phyloP scores from a whole-genome alignment of 2,329 filamentous ascomycete species.

The Plenodomus lindquistii region DNA sequence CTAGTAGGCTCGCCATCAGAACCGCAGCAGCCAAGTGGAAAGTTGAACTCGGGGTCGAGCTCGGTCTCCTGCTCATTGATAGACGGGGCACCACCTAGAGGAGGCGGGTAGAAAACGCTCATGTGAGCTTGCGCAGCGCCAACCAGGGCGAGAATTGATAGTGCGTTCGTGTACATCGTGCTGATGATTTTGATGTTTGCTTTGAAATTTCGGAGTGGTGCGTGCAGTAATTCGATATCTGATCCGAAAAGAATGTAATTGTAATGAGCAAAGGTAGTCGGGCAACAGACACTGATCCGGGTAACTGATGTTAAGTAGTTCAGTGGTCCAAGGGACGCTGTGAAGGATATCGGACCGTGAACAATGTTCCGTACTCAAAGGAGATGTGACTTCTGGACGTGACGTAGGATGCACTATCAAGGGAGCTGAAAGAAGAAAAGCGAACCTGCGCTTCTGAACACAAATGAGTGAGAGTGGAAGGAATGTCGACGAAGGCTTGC shows the following conservation, averaged over 20 bases:
- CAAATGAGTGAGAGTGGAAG: conserved; percentile 35
- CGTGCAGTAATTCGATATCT: background rate
- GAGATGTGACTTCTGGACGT: conserved; percentile 1
- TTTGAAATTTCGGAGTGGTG: background rate
- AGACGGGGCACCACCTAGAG: conserved; percentile 51
- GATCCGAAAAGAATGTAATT: conserved; percentile 11
- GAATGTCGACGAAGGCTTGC: conserved; percentile 38
- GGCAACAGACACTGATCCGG: conserved; percentile 13
- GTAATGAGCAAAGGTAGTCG: conserved; percentile 6
- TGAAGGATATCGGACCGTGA: conserved; percentile 11
- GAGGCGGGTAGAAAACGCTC: conserved; percentile 49
- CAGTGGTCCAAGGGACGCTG: conserved; percentile 8
- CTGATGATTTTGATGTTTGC: background rate
- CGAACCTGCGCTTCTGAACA: conserved; percentile 36
- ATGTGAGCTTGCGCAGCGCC: conserved; percentile 45
- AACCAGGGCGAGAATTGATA: conserved; percentile 34
- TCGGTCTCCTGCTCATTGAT: conserved; percentile 38
- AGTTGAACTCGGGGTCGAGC: conserved; percentile 42
- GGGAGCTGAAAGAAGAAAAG: conserved; percentile 30
- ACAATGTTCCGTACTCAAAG: conserved; percentile 16
- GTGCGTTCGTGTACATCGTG: conserved; percentile 33
- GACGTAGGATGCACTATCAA: conserved; percentile 18
- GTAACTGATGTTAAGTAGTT: conserved; percentile 12
- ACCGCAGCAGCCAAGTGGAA: conserved; percentile 53
- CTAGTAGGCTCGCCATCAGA: conserved; percentile 37